These are phyloP conservation scores for Colletotrichum navitas DNA, from an alignment of 2,329 filamentous ascomycete species.

Conservation along the genomic window DNA sequence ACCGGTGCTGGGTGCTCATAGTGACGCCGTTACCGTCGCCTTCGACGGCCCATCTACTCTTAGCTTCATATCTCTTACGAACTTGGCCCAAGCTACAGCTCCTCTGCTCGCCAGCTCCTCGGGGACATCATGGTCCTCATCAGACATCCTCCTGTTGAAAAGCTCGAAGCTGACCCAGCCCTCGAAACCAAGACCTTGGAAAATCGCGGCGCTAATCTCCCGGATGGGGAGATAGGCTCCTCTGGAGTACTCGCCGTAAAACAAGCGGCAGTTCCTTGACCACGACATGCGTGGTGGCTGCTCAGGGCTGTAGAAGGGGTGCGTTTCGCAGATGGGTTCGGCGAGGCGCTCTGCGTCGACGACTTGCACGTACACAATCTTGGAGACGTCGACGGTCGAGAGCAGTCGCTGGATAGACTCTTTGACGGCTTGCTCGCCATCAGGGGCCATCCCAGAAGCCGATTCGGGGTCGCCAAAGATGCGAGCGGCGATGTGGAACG, in stretches of 20 bases:
- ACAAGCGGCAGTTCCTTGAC: slow-evolving; percentile 78
- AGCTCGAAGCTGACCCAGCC: slow-evolving; percentile 81
- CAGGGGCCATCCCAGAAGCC: slow-evolving; percentile 59
- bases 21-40: slow-evolving; percentile 50
- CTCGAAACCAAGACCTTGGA: slow-evolving; percentile 73
- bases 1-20: slow-evolving; percentile 45
- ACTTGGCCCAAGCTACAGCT: slow-evolving; percentile 63
- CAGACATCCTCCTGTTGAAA: slow-evolving; percentile 72
- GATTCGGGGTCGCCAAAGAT: slow-evolving; percentile 76
- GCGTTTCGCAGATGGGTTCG: slow-evolving; percentile 66
- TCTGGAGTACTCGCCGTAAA: slow-evolving; percentile 65
- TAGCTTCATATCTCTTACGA: slow-evolving; percentile 54
- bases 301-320: slow-evolving; percentile 51
- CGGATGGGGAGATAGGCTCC: slow-evolving; percentile 77
- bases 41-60: slow-evolving; percentile 44
- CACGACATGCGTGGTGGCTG: slow-evolving; percentile 76
- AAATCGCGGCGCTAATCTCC: slow-evolving; percentile 70
- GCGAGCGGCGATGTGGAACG: slow-evolving; percentile 80
- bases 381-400: slow-evolving; percentile 67
- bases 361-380: slow-evolving; percentile 82
- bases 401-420: slow-evolving; percentile 68
- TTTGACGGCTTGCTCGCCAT: slow-evolving; percentile 67
- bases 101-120: slow-evolving; percentile 70
- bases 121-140: slow-evolving; percentile 63
- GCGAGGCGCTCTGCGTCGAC: slow-evolving; percentile 77